Evolutionary conservation across 208 protist species (phyloP).

Genomic region (Leishmania turanica): DNA sequence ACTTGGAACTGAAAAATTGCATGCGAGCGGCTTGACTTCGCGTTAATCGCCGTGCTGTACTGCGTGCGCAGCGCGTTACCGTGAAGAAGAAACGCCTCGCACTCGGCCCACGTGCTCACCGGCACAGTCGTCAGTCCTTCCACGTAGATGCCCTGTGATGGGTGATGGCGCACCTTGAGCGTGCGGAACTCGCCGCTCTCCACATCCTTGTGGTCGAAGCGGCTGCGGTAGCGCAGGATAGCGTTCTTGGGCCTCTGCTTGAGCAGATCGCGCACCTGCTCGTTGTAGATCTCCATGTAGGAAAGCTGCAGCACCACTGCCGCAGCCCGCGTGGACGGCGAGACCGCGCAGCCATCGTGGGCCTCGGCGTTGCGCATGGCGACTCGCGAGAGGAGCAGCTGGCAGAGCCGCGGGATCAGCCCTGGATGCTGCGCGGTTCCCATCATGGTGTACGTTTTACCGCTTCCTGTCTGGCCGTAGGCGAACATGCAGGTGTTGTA

Average conservation of each 20-base stretch:
- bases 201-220: slow-evolving; percentile 58
- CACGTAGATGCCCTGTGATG: slow-evolving; percentile 66
- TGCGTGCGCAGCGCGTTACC: slow-evolving; percentile 77
- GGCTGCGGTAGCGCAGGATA: slow-evolving; percentile 55
- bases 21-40: slow-evolving; percentile 92
- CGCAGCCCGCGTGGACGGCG: neutral
- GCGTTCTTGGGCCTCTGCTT: slow-evolving; percentile 66
- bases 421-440: slow-evolving; percentile 71
- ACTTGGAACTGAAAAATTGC: slow-evolving; percentile 94
- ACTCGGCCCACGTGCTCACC: slow-evolving; percentile 66
- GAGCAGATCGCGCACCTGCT: slow-evolving; percentile 81
- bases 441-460: slow-evolving; percentile 95
- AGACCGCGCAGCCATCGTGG: neutral
- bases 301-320: slow-evolving; percentile 47
- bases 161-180: slow-evolving; percentile 75
- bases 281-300: slow-evolving; percentile 93
- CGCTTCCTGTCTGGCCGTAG: slow-evolving; percentile 91
- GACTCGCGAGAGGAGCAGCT: slow-evolving; percentile 55
- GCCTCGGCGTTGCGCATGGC: slow-evolving; percentile 10
- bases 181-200: slow-evolving; percentile 52
- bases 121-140: slow-evolving; percentile 82
- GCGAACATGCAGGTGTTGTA: slow-evolving; percentile 90
- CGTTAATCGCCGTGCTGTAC: slow-evolving; percentile 90
- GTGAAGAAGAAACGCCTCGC: slow-evolving; percentile 59
- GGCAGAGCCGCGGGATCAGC: slow-evolving; percentile 72